Percentiles rank a stretch among this genome's conserved stretches.
Conservation (phyloP, 1,139 yeast species). For the Diutina siamensis region DNA sequence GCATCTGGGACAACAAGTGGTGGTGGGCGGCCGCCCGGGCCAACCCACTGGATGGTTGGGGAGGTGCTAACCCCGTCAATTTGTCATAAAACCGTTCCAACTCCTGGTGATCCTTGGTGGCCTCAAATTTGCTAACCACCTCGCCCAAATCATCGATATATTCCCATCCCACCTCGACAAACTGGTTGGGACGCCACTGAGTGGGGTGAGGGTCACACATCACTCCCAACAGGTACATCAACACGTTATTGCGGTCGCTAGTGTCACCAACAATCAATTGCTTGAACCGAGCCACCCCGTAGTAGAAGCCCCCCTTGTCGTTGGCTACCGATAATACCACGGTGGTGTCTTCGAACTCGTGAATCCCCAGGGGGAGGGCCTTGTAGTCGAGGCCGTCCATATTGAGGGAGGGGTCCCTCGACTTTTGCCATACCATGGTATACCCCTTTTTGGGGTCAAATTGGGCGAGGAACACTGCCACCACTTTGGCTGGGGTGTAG, state of each 20-base stretch:
- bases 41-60: not conserved
- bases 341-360: constrained; percentile 41
- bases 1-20: constrained; percentile 42
- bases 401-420: constrained; percentile 14
- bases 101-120: constrained; percentile 12
- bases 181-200: constrained; percentile 43
- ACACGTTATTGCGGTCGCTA: constrained; percentile 38
- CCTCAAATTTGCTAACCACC: constrained; percentile 28
- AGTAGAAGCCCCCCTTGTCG: constrained; percentile 17
- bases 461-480: constrained; percentile 38
- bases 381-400: constrained; percentile 51
- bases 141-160: constrained; percentile 36
- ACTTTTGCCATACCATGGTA: constrained; percentile 42
- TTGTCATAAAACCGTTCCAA: constrained; percentile 15
- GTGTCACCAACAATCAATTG: constrained; percentile 12
- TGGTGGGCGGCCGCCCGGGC: constrained; percentile 9
- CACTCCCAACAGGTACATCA: constrained; percentile 56
- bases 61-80: constrained; percentile 8
- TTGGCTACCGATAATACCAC: constrained; percentile 18
- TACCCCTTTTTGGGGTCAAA: constrained; percentile 58
- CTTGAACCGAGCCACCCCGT: constrained; percentile 27
- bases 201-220: constrained; percentile 33
- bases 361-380: constrained; percentile 78
- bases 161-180: constrained; percentile 43
- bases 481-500: constrained; percentile 2